These are phyloP conservation scores for Chytriomyces confervae DNA, from an alignment of 192 early-diverging fungal species.

Conservation along the genomic window DNA sequence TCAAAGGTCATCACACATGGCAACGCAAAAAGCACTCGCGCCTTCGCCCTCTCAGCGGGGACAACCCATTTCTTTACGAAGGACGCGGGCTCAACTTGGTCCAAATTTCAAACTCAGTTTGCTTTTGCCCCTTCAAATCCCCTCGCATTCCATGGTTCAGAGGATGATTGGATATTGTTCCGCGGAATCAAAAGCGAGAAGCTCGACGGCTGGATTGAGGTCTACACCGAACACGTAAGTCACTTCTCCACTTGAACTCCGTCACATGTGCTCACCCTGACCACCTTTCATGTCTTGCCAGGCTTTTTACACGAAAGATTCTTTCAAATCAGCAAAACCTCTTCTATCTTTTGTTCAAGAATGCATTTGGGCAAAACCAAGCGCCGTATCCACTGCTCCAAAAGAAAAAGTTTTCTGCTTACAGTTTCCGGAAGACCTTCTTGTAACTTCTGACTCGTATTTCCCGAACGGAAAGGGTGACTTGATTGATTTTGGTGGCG, in stretches of 20 bases:
- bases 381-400: constrained; percentile 52
- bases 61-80: constrained; percentile 65
- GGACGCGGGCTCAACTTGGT: constrained; percentile 67
- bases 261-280: neutral
- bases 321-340: constrained; percentile 64
- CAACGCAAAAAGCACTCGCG: constrained; percentile 32
- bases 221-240: constrained; percentile 24
- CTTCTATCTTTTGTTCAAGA: constrained; percentile 64
- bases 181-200: constrained; percentile 59
- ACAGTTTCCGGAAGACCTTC: constrained; percentile 40
- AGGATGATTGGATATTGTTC: constrained; percentile 71
- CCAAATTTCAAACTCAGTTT: constrained; percentile 52
- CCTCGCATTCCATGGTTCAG: constrained; percentile 72
- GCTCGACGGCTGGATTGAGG: constrained; percentile 40
- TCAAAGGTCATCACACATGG: constrained; percentile 35
- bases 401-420: constrained; percentile 75
- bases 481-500: constrained; percentile 30
- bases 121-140: constrained; percentile 25
- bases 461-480: constrained; percentile 57
- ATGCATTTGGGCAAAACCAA: constrained; percentile 75
- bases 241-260: constrained; percentile 35
- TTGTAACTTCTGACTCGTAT: constrained; percentile 78
- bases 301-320: constrained; percentile 60
- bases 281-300: neutral
- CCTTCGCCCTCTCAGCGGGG: constrained; percentile 57